Evolutionary conservation across 169 alveolate genomes (phyloP).

Genomic region (Cyclospora cayetanensis): DNA sequence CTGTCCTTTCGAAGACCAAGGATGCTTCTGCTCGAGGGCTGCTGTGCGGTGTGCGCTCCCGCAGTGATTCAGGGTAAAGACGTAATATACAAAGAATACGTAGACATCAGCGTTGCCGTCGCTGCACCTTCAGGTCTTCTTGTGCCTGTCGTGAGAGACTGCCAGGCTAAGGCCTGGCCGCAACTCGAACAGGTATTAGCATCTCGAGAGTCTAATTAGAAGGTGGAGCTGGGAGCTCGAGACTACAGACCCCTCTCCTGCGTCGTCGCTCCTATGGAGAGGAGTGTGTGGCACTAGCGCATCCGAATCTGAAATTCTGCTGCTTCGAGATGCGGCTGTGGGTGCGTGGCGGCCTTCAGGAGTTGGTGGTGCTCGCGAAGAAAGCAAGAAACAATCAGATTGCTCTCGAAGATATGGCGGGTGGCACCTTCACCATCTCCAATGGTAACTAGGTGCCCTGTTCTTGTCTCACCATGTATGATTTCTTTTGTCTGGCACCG

Average conservation of each 20-base stretch:
- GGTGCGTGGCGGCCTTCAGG: conserved; percentile 71
- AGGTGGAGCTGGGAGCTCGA: not conserved
- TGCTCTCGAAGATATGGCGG: conserved; percentile 94
- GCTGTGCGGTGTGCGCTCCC: not conserved
- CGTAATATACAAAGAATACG: conserved; percentile 91
- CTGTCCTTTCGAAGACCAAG: too few relatives aligned
- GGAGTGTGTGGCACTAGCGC: not conserved
- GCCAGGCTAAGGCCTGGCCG: conserved; percentile 88
- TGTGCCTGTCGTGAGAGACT: conserved; percentile 95
- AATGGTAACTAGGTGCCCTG: conserved; percentile 81
- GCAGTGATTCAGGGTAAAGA: conserved; percentile 84
- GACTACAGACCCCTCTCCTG: not conserved
- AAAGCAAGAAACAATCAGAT: conserved; percentile 92
- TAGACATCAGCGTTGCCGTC: conserved; percentile 96
- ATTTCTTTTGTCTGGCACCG: not conserved
- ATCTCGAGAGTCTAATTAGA: too few relatives aligned
- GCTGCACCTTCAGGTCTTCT: conserved; percentile 97
- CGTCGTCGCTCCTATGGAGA: not conserved
- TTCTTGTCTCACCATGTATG: not conserved
- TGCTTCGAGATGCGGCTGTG: not conserved
- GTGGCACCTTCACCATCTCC: conserved; percentile 97
- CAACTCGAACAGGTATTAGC: conserved; percentile 87
- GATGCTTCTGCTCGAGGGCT: too few relatives aligned
- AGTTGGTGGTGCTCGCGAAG: conserved; percentile 84
- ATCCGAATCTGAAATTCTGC: not conserved